Percentiles rank a stretch among this genome's conserved stretches.
Conservation (phyloP, 352 stramenopile genomes). For the Saprolegnia diclina region DNA sequence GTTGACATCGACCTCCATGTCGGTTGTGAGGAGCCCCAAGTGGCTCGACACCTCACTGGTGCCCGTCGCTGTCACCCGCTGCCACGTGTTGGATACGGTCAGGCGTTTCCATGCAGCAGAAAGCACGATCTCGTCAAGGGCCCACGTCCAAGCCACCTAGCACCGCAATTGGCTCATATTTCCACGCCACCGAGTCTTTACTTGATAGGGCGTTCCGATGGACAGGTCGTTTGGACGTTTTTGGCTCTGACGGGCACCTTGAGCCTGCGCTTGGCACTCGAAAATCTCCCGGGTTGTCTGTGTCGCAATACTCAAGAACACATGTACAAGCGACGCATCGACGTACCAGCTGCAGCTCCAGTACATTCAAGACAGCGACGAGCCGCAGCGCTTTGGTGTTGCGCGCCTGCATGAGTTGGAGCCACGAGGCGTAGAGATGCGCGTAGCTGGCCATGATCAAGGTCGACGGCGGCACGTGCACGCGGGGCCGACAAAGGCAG, state of each 20-base stretch:
- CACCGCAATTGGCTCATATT: too few species aligned
- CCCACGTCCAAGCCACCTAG: too few species aligned
- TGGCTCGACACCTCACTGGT: too few species aligned
- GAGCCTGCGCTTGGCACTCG: not conserved
- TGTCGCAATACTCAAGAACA: not conserved
- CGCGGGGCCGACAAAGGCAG: not conserved
- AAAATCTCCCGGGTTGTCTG: not conserved
- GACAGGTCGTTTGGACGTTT: too few species aligned
- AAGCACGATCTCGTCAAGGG: too few species aligned
- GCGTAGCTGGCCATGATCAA: slow-evolving; percentile 1
- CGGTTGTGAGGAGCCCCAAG: too few species aligned
- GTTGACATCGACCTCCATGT: too few species aligned
- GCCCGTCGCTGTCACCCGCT: too few species aligned
- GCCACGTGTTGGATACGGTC: too few species aligned
- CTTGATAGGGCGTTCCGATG: too few species aligned
- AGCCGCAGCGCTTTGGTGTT: not conserved
- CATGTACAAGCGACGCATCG: not conserved
- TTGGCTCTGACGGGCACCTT: not conserved
- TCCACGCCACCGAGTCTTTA: too few species aligned
- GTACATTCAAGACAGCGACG: not conserved
- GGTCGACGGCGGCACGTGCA: not conserved
- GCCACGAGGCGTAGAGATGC: slow-evolving; percentile 9
- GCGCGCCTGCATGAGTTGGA: not conserved
- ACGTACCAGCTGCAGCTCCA: slow-evolving; percentile 17
- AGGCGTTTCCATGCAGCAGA: too few species aligned